Percentiles rank a stretch among this genome's conserved stretches.
Conservation (phyloP, 2,329 filamentous ascomycete genomes). For the Talaromyces pinophilus region DNA sequence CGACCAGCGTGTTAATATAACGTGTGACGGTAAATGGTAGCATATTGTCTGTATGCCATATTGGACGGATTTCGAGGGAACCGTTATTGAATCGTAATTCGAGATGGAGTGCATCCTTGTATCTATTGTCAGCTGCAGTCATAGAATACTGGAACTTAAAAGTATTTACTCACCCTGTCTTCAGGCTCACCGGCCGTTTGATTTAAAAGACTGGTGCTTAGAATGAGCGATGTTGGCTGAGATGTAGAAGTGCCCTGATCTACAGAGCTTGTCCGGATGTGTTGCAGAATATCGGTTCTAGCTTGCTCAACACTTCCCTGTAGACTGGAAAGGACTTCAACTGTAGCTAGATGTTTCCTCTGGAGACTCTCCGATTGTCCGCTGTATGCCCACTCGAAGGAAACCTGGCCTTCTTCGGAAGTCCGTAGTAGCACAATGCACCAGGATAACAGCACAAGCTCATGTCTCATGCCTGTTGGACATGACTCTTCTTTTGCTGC, state of each 20-base stretch:
- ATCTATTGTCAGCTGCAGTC: background rate
- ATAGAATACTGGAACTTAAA: background rate
- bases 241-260: too few relatives aligned
- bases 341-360: background rate
- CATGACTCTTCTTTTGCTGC: slow-evolving; percentile 28
- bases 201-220: slow-evolving; percentile 7
- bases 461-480: slow-evolving; percentile 43
- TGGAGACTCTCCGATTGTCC: background rate
- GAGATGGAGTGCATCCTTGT: slow-evolving; percentile 7
- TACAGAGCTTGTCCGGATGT: background rate
- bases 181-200: background rate
- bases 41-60: slow-evolving; percentile 47
- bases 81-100: slow-evolving; percentile 3
- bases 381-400: slow-evolving; percentile 46
- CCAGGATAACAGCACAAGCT: slow-evolving; percentile 49
- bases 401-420: slow-evolving; percentile 41
- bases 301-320: slow-evolving; percentile 5
- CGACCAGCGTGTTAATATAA: slow-evolving; percentile 47
- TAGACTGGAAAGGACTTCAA: background rate
- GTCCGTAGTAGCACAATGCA: slow-evolving; percentile 48
- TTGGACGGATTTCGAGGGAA: slow-evolving; percentile 37
- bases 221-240: background rate
- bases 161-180: background rate
- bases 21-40: slow-evolving; percentile 47
- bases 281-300: background rate